Percentiles rank a stretch among this genome's conserved stretches.
Conservation (phyloP, 305 asterid genomes). For the Rubia peregrina region DNA sequence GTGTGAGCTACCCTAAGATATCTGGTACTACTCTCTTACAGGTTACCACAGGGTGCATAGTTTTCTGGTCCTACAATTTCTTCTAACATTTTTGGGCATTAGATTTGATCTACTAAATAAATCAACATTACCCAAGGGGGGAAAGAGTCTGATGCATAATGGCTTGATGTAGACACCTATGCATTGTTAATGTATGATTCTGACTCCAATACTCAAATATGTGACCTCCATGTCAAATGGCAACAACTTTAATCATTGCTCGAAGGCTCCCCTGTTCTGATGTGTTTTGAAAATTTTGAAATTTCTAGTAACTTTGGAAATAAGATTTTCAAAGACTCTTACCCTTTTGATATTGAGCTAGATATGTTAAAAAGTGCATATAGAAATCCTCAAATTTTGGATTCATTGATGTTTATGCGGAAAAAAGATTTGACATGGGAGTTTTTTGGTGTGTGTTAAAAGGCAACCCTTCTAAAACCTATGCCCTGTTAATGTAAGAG, state of each 20-base stretch:
- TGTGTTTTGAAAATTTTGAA: too few species aligned
- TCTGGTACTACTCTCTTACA: not conserved
- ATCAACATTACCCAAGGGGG: too few species aligned
- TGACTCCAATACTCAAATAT: too few species aligned
- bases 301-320: not conserved
- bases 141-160: too few species aligned
- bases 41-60: not conserved
- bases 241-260: too few species aligned
- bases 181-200: too few species aligned
- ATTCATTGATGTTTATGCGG: not conserved
- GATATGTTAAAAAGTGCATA: not conserved
- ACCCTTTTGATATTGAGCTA: not conserved
- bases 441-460: not conserved
- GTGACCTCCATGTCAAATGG: too few species aligned
- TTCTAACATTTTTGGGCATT: not conserved
- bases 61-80: not conserved
- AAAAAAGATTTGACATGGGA: not conserved
- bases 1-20: not conserved
- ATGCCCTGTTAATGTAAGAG: too few species aligned
- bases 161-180: too few species aligned
- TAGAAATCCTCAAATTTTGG: not conserved
- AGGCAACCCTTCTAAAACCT: too few species aligned
- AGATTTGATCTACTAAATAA: not conserved
- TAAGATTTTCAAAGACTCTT: not conserved
- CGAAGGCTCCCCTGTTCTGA: too few species aligned